Evolutionary conservation across 2,329 filamentous ascomycete species (phyloP), one percentile per base, ranked within the genome.

Genomic region (Pochonia chlamydosporia): DNA sequence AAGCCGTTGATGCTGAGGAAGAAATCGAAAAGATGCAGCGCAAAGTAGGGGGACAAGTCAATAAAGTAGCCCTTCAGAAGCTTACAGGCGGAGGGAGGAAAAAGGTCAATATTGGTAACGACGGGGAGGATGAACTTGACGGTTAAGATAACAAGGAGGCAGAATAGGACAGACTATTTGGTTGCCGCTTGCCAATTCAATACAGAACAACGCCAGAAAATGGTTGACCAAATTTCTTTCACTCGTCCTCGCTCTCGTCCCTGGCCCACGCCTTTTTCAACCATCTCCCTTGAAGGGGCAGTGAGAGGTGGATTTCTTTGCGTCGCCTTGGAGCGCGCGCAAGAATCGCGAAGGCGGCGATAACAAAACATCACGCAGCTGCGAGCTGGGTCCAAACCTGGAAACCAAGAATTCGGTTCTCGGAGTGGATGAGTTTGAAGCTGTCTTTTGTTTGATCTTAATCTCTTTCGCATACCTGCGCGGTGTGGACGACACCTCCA

Each of bases 21-120:
- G 91, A 97, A 71, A 93, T 99, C 63, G 85, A 87, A 65, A 92
- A 89, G 73, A 96, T 99, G 86, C 89, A 95, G 71, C 87, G 88
- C 77, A 99, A 96, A 78, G 86, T 95, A 62, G 88, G 88, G 52
- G 82, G 85, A 51, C 92, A 97, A 71, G 81, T 87, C 65, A 88
- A 95, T 72, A 93, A 91, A 71, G 86, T 97, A 61, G 87, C 88
- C 58, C 74, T 96, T 61, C 89, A 95, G 70, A 85, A 89, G 66
- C 84, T 97, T 62, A 92, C 87, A 54, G 87, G 86, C 59, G 80
- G 80, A 62, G 87, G 87, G 59, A 82, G 91, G 61, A 90, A 85
- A 69, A 95, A 89, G 75, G 90, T 97, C 73, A 91, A 84, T 71
- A 84, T 95, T 72, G 86, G 74, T 66, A 82, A 87, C 61, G 79